Evolutionary conservation across 129 eudicot genomes (phyloP), one percentile per base, ranked within the genome.

Genomic region (Logfia minima): DNA sequence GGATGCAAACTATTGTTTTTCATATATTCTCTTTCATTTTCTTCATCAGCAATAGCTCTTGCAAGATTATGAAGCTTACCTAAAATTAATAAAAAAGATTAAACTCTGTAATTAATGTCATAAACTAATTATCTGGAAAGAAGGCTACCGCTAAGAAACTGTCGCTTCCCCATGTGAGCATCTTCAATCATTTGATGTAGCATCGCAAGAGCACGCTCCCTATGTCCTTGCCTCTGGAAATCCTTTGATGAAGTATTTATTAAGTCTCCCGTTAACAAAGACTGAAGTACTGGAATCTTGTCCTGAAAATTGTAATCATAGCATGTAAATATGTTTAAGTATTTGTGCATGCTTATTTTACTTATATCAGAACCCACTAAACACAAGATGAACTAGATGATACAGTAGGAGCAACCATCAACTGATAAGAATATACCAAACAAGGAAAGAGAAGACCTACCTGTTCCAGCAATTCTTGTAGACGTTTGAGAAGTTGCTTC

Each of bases 61-160:
- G 99, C 97, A 76, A 95, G 91, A 91, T 95, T 95, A 64, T 95
- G 99, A 80, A 95, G 97, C 83, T 95, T 95, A 51, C 98, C 98
- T 91, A 82, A 58, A 64, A 80, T 68, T 60, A 37, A 39, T 70
- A 55, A 70, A 58, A 71, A 10, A 55, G n/a, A 68, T 60, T 23
- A 68, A 67, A 26, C 41, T 19, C 8, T 23, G 22, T 66, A 61
- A 59, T 70, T 70, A 59, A 24, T 31, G 6, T 45, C 67, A 60
- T 18, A 45, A 78, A 70, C 67, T 59, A 26, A 59, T 23, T 34
- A 34, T 19, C 18, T 24, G 52, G 45, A 4, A 78, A 68, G 28
- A 78, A 35, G 77, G 63, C 51, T 80, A 89, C 99, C 99, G 75
- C 97, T 95, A 70, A 95, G 90, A 84, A 95, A 95, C 81, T 95